Evolutionary conservation across 768 basidiomycete species (phyloP).

Genomic region (Hypsizygus marmoreus): DNA sequence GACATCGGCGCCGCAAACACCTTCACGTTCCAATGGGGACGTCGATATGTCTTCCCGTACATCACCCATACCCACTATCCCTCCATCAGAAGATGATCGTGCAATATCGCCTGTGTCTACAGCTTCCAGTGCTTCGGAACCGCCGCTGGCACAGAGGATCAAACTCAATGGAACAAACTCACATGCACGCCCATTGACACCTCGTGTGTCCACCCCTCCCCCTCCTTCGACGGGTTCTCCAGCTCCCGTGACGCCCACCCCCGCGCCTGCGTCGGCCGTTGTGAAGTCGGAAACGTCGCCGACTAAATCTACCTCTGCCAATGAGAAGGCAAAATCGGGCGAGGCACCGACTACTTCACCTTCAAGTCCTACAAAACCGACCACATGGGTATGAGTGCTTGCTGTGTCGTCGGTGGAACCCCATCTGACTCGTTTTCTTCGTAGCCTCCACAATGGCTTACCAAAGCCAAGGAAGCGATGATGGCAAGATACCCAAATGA

Average conservation of each 20-base stretch:
- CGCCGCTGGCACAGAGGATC: constrained; percentile 68
- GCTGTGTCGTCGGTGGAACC: neutral
- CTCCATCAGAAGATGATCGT: constrained; percentile 47
- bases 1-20: constrained; percentile 56
- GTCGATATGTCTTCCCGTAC: constrained; percentile 33
- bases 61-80: constrained; percentile 31
- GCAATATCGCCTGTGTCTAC: constrained; percentile 72
- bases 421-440: neutral
- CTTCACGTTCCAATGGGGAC: constrained; percentile 39
- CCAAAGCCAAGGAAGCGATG: constrained; percentile 65
- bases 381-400: constrained; percentile 14
- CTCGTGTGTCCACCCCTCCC: constrained; percentile 13
- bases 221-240: constrained; percentile 18
- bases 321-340: constrained; percentile 4
- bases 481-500: constrained; percentile 78
- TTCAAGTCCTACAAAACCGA: constrained; percentile 32
- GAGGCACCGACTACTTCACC: constrained; percentile 21
- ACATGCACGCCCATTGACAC: constrained; percentile 30
- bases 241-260: constrained; percentile 23
- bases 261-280: constrained; percentile 16
- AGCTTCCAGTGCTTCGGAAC: constrained; percentile 72
- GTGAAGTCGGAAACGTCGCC: constrained; percentile 8
- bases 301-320: constrained; percentile 4
- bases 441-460: constrained; percentile 72
- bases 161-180: constrained; percentile 55